Evolutionary conservation across 768 basidiomycete genomes (phyloP), one percentile per base, ranked within the genome.

Genomic region (Russula lepida): DNA sequence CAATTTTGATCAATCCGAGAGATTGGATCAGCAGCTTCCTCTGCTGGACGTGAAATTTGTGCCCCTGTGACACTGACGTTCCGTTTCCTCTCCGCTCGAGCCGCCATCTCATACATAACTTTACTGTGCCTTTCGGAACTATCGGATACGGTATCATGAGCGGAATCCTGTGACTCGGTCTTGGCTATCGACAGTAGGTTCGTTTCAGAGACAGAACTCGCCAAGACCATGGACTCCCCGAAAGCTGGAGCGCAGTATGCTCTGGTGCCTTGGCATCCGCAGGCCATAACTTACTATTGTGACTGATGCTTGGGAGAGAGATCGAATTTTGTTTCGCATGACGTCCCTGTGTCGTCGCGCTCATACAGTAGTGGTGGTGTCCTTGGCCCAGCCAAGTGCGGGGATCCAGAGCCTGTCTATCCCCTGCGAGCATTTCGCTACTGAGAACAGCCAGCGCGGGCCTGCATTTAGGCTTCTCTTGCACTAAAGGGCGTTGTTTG

Each of bases 11-110:
- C 41, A 46, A 11, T 41, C 56, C 60, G 60, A 35, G n/a, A 19
- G 41, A 15, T 56, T 62, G 60, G 60, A 51, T 62, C 50, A 53
- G 44, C 25, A 30, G 27, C 27, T 41, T 41, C 2, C 23, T 43
- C n/a, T 13, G 9, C n/a, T n/a, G 13, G 51, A 57, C 35, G 27
- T 32, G 44, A 25, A 44, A 49, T n/a, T 32, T 30, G 43, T 43
- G 32, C 54, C 7, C 17, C 15, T 5, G 15, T 8, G 15, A 28
- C n/a, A 21, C 37, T 48, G 44, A 46, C 3, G 25, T 43, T 46
- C 60, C 28, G 44, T 21, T 47, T 12, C 28, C 8, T 3, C 56
- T 32, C 50, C 49, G 43, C 55, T 53, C 43, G 50, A 25, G 17
- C 30, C 33, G 21, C 35, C 21, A 33, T 15, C 28, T 32, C 49